Base-by-base conservation (phyloP, 2,329 filamentous ascomycete species). In the Colletotrichum liaoningense region DNA sequence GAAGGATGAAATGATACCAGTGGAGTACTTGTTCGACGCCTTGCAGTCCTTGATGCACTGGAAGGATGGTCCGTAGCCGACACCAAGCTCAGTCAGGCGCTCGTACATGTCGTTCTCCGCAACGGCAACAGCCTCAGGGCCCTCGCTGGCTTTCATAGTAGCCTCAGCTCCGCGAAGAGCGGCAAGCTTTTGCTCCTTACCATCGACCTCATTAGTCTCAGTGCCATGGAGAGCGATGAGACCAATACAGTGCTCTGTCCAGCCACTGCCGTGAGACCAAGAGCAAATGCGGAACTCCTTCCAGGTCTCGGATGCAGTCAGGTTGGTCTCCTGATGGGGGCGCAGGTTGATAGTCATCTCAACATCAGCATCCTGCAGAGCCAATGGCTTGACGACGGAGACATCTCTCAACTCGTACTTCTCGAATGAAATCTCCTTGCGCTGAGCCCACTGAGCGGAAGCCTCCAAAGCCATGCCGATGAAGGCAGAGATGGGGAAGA, bases 201-300 rank as follows among this genome's bases (percentile, higher is more conserved):
- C 80, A 62, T 86, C 83, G 1, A 88, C 82, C 6, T 83, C 82
- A 72, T 87, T 85, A 1, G 78, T 73, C 14, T 84, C 81, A 8
- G 76, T 75, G 9, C 78, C 74, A 58, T 80, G 79, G 4, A 87
- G 83, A 6, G 83, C 80, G 11, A 91, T 82, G 3, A 88, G 80
- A n/a, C 88, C 88, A 63, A 85, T 83, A 77, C 89, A 91, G 76
- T 92, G 87, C 76, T 91, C 88, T 0, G 86, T 86, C 90, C 90
- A 92, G 12, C 87, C 86, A 54, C 87, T 83, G 14, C 80, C 83
- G 16, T 84, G 82, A 0, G 85, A 85, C 85, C 85, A 90, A 0
- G 89, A 90, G 58, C 84, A 88, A 30, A 92, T 87, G 1, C 84
- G 80, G 79, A 92, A 91, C 77, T 89, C 88, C 62, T 88, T 84